Evolutionary conservation across 169 alveolate species (phyloP), one percentile per base, ranked within the genome.

Genomic region (Plasmodium ovale): DNA sequence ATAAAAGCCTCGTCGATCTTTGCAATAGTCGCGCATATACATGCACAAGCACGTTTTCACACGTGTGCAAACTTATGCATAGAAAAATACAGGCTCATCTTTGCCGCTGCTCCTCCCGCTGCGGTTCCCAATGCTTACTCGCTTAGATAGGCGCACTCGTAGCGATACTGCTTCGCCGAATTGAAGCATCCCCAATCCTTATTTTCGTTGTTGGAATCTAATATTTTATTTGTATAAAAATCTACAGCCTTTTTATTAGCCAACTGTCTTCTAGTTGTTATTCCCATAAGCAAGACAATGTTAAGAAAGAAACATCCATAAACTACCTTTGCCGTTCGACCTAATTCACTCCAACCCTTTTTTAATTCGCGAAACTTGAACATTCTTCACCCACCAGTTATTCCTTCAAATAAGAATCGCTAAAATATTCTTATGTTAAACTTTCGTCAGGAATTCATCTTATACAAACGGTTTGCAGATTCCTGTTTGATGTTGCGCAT

Each of bases 91-190:
- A 54, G 42, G 47, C 1, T n/a, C n/a, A 27, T 62, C 10, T 62
- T 29, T 1, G 4, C 21, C 59, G 29, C n/a, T n/a, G n/a, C n/a
- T n/a, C n/a, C n/a, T n/a, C n/a, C n/a, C n/a, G n/a, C n/a, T n/a
- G n/a, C n/a, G n/a, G n/a, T n/a, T n/a, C n/a, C n/a, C n/a, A n/a
- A n/a, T n/a, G n/a, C n/a, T n/a, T 79, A 79, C 89, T 79, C 89
- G 21, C 27, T 79, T 59, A 79, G 33, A 19, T 64, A 64, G 6
- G 92, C 74, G 25, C 95, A 93, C 64, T 93, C 95, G 51, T 90
- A 92, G 10, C 93, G 94, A 60, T 93, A 93, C 84, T 93, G 95
- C 84, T 73, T 93, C 14, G 95, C 94, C 16, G 74, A 37, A 87
- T 90, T 88, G 72, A 84, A 93, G 65, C 95, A 93, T n/a, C 89